Evolutionary conservation across 2,329 filamentous ascomycete species (phyloP).

Genomic region (Fusarium bactridioides): DNA sequence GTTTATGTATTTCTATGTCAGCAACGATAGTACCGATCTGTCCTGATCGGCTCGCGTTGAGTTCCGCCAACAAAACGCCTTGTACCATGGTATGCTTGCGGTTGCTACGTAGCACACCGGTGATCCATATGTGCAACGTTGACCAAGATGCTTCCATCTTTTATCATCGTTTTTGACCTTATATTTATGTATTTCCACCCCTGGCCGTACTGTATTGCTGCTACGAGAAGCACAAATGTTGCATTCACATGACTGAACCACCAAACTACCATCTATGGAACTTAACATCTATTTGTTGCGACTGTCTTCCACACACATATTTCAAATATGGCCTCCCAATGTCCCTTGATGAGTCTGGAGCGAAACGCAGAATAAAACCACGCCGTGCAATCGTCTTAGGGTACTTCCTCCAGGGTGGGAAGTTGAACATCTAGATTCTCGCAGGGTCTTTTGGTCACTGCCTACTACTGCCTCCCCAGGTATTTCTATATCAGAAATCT

Average conservation of each 20-base stretch:
- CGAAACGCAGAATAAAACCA: neutral
- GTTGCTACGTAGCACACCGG: neutral
- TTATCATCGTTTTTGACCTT: neutral
- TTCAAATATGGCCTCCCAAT: neutral
- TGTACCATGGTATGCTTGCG: neutral
- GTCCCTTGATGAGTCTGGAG: neutral
- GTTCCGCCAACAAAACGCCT: neutral
- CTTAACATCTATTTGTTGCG: neutral
- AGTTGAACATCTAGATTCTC: neutral
- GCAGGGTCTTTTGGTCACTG: neutral
- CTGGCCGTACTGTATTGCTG: neutral
- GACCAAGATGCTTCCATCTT: neutral
- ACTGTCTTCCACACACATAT: neutral
- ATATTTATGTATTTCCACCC: neutral
- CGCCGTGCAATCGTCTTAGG: neutral
- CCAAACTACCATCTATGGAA: neutral
- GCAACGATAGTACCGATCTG: neutral
- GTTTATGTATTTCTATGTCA: neutral
- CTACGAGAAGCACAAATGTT: neutral
- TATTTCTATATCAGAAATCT: neutral
- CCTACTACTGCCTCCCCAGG: neutral
- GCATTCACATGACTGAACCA: neutral
- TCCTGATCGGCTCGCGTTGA: neutral
- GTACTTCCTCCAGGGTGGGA: neutral
- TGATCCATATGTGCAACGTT: neutral